A percentile compares a stretch with the other conserved stretches of the same genome.
These are phyloP conservation scores for Byssothecium circinans DNA, from an alignment of 2,329 filamentous ascomycete species.

Conservation along the genomic window DNA sequence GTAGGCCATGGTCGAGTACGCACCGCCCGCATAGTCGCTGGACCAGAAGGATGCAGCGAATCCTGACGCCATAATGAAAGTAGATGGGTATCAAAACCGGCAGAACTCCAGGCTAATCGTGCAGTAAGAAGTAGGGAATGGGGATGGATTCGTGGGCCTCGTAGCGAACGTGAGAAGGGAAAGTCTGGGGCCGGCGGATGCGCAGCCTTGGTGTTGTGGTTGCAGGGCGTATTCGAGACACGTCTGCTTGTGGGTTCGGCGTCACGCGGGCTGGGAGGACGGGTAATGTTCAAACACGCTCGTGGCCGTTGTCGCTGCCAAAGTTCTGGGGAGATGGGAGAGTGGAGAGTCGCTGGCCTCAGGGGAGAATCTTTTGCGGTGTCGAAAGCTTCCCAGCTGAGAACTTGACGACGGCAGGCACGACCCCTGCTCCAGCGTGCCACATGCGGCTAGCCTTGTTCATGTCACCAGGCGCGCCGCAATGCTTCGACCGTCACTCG, in stretches of 20 bases:
- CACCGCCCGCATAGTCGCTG: constrained; percentile 91
- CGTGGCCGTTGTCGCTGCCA: constrained; percentile 3
- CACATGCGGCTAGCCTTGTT: not conserved
- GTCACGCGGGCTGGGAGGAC: not conserved
- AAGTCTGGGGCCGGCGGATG: constrained; percentile 24
- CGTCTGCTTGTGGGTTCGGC: constrained; percentile 4
- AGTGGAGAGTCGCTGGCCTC: constrained; percentile 14
- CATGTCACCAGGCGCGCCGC: not conserved
- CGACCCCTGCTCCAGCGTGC: not conserved
- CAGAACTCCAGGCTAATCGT: constrained; percentile 18
- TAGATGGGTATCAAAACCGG: constrained; percentile 19
- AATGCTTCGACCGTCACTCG: not conserved
- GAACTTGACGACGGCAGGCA: not conserved
- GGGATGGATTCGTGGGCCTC: constrained; percentile 5
- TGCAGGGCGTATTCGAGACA: constrained; percentile 13
- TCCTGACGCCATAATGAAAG: constrained; percentile 46
- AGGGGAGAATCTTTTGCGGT: constrained; percentile 13
- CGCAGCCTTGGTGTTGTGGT: constrained; percentile 9
- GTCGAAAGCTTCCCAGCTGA: constrained; percentile 15
- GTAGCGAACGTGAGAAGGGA: constrained; percentile 33
- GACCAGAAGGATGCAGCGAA: constrained; percentile 99
- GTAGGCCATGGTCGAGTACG: constrained; percentile 28
- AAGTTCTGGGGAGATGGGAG: not conserved
- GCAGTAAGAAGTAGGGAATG: constrained; percentile 2
- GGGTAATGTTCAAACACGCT: constrained; percentile 2